Evolutionary conservation across 2,329 filamentous ascomycete species (phyloP), one percentile per base, ranked within the genome.

Genomic region (Bretziella fagacearum): DNA sequence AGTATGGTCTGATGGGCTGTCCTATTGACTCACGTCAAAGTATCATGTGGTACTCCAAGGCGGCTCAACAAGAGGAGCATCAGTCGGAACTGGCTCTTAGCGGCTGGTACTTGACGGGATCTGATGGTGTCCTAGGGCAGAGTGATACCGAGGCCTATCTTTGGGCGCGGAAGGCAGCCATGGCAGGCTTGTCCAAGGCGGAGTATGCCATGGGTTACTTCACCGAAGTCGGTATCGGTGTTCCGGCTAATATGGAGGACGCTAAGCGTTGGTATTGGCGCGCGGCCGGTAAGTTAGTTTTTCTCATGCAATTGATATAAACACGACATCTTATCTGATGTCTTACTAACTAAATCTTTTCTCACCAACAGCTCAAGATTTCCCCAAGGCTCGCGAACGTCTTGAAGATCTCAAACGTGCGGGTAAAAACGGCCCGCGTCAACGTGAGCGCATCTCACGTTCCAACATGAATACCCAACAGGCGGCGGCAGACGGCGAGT

Each of bases 181-280:
- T 79, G 53, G 82, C 85, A 3, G 86, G 89, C 2, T 64, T 95
- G 30, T 79, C 85, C 6, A 98, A 96, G 67, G 91, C 91, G 0
- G 84, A 96, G 65, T 96, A 95, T 63, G 91, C 89, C 0, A 94
- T 98, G 82, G 52, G 52, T 3, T 95, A 96, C 63, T 95, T 93
- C 59, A 93, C 84, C 1, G 91, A 98, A 63, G 80, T 91, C 42
- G 91, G 91, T 10, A 96, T 98, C 55, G 91, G 91, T 25, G 79
- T 84, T 53, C 70, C 80, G 13, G 77, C 82, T 6, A 93, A 89
- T 60, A 57, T 95, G 55, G 91, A 98, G 57, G 91, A 96, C 64
- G 91, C 89, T 18, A 95, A 93, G 70, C 76, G 86, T 56, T 98
- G 91, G 91, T 98, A 98, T 65, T 95, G 87, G 74, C 74, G 89